Evolutionary conservation across 441 rosid genomes (phyloP).

Genomic region (Dalechampia spathulata): DNA sequence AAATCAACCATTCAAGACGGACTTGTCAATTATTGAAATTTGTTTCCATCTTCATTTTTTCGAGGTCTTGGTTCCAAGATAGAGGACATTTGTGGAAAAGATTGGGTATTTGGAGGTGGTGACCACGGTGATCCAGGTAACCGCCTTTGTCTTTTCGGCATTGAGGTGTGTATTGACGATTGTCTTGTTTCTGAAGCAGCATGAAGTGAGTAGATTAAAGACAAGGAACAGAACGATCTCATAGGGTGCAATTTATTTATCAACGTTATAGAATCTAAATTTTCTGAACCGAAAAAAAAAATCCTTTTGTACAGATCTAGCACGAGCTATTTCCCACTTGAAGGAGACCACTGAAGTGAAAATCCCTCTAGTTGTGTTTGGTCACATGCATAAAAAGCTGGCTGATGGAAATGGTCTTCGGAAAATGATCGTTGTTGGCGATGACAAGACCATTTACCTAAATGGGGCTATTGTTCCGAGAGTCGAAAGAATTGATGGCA

Average conservation of each 20-base stretch:
- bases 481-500: conserved; percentile 24
- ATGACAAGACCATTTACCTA: conserved; percentile 54
- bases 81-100: conserved; percentile 79
- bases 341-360: conserved; percentile 38
- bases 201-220: conserved; percentile 4
- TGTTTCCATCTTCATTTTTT: conserved; percentile 7
- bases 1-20: conserved; percentile 4
- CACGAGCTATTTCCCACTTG: conserved; percentile 51
- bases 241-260: conserved; percentile 9
- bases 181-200: neutral
- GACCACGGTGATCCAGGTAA: conserved; percentile 95
- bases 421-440: conserved; percentile 55
- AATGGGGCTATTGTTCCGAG: conserved; percentile 87
- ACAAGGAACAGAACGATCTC: neutral
- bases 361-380: conserved; percentile 65
- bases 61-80: conserved; percentile 75
- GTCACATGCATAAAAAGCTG: conserved; percentile 91
- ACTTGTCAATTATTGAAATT: conserved; percentile 7
- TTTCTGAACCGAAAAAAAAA: no score
- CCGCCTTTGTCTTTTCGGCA: neutral
- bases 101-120: conserved; percentile 63
- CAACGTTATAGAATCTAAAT: neutral
- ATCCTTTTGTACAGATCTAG: conserved; percentile 50
- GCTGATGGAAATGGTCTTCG: conserved; percentile 51
- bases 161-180: conserved; percentile 8